Evolutionary conservation across 352 stramenopile genomes (phyloP).

Genomic region (Phytophthora citricola): DNA sequence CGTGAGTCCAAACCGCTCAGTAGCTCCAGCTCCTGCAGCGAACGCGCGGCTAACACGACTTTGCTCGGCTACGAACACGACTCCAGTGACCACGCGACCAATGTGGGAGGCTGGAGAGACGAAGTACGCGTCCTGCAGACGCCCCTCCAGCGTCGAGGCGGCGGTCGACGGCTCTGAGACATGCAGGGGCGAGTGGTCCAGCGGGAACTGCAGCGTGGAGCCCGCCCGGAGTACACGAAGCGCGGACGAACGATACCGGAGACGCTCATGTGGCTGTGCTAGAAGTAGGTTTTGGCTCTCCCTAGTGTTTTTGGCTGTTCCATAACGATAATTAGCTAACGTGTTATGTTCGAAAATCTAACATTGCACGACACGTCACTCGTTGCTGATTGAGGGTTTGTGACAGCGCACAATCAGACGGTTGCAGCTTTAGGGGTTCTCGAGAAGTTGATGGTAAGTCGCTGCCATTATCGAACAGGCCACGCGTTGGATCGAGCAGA

Average conservation of each 20-base stretch:
- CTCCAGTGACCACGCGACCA: slow-evolving; percentile 83
- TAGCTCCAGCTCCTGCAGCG: slow-evolving; percentile 9
- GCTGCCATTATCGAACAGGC: slow-evolving; percentile 38
- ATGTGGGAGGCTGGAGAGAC: slow-evolving; percentile 78
- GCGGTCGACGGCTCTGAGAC: slow-evolving; percentile 3
- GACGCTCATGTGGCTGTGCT: slow-evolving; percentile 33
- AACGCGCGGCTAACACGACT: slow-evolving; percentile 43
- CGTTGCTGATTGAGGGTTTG: slow-evolving; percentile 44
- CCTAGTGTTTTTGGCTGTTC: neutral
- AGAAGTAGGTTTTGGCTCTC: slow-evolving; percentile 14
- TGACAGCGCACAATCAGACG: slow-evolving; percentile 2
- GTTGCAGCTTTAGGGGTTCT: slow-evolving; percentile 38
- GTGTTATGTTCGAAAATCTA: slow-evolving; percentile 17
- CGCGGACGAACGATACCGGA: slow-evolving; percentile 45
- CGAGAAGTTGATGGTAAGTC: slow-evolving; percentile 17
- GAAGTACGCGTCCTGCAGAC: slow-evolving; percentile 66
- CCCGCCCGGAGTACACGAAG: slow-evolving; percentile 62
- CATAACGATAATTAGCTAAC: neutral
- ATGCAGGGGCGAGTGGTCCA: slow-evolving; percentile 29
- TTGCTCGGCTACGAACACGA: slow-evolving; percentile 73
- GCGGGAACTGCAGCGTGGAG: slow-evolving; percentile 51
- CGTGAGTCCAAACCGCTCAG: slow-evolving; percentile 58
- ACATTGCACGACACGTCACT: slow-evolving; percentile 48
- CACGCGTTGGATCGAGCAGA: slow-evolving; percentile 34
- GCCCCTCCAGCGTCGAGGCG: slow-evolving; percentile 1